Percentiles rank a stretch among this genome's conserved stretches.
These are phyloP conservation scores for Phytophthora fragariae DNA, from an alignment of 352 stramenopile species.

Conservation along the genomic window DNA sequence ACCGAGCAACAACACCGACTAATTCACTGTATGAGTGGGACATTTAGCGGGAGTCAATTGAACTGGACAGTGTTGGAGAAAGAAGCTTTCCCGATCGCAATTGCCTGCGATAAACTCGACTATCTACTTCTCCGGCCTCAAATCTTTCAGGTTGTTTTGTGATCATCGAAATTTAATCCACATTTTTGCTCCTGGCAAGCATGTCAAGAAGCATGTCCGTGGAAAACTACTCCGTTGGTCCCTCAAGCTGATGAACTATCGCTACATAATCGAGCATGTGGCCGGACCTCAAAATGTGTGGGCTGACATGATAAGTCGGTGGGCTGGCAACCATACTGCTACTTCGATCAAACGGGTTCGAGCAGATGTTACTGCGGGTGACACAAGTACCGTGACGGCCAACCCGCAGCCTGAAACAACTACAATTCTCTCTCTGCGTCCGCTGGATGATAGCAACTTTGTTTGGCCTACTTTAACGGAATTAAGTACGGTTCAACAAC, in stretches of 20 bases:
- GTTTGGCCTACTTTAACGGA: conserved; percentile 3
- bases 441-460: conserved; percentile 16
- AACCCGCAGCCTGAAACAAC: too few species aligned
- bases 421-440: neutral
- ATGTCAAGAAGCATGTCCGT: conserved; percentile 8
- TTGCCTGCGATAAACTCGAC: conserved; percentile 10
- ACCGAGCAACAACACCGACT: neutral
- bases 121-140: conserved; percentile 12
- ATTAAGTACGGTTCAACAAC: neutral
- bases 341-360: neutral
- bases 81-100: conserved; percentile 3
- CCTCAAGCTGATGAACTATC: conserved; percentile 19
- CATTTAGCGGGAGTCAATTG: neutral
- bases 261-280: conserved; percentile 22
- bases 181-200: conserved; percentile 8
- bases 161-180: conserved; percentile 17
- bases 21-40: neutral
- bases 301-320: conserved; percentile 26
- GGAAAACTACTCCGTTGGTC: conserved; percentile 18
- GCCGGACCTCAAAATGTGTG: conserved; percentile 15
- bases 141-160: conserved; percentile 7
- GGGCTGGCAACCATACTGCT: conserved; percentile 4
- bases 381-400: too few species aligned
- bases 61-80: conserved; percentile 3
- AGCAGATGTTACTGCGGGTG: neutral